Evolutionary conservation across 768 basidiomycete species (phyloP).

Genomic region (Termitomyces sp.): DNA sequence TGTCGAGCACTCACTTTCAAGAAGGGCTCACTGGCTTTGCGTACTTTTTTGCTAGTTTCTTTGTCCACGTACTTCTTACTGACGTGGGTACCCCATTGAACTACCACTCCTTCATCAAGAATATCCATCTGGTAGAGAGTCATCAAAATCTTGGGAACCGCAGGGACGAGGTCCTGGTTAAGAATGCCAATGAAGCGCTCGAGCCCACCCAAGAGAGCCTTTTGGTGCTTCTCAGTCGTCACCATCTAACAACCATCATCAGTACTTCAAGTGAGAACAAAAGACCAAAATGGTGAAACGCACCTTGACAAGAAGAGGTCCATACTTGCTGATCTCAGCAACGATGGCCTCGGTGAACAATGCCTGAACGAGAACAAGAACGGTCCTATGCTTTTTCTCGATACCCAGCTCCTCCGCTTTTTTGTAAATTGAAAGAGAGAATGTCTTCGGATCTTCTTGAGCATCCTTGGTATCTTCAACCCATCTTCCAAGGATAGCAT

Average conservation of each 20-base stretch:
- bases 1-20: conserved; percentile 57
- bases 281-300: conserved; percentile 14
- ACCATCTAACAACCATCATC: conserved; percentile 52
- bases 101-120: conserved; percentile 86
- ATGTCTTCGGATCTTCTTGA: conserved; percentile 41
- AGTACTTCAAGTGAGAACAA: conserved; percentile 5
- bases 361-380: conserved; percentile 77
- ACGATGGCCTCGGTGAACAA: conserved; percentile 76
- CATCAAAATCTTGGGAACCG: conserved; percentile 92
- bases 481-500: conserved; percentile 80
- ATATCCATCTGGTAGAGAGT: conserved; percentile 88
- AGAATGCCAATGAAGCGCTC: conserved; percentile 79
- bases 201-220: conserved; percentile 87
- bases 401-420: conserved; percentile 89
- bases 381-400: conserved; percentile 90
- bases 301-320: conserved; percentile 74
- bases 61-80: conserved; percentile 96
- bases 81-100: conserved; percentile 93
- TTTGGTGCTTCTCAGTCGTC: conserved; percentile 93
- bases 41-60: conserved; percentile 91
- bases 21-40: conserved; percentile 94
- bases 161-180: conserved; percentile 63
- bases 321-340: conserved; percentile 58
- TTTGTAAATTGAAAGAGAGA: conserved; percentile 70
- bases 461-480: conserved; percentile 62